A percentile compares a stretch with the other conserved stretches of the same genome.
Conservation (phyloP, 2,329 filamentous ascomycete species). For the Colletotrichum sp. region DNA sequence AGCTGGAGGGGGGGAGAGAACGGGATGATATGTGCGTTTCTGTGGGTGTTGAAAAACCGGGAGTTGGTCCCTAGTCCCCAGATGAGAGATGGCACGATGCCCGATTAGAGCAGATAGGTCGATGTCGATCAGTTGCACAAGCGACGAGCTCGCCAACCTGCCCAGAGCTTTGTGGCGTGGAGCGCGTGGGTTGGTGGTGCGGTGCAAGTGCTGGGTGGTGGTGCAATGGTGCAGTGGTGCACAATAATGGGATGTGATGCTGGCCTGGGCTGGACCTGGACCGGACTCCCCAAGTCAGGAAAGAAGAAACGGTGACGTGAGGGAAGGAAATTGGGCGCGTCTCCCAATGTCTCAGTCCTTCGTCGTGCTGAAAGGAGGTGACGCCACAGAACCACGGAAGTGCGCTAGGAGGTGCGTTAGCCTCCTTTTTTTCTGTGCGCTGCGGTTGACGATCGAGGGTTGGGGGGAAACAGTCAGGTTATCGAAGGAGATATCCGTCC, state of each 20-base stretch:
- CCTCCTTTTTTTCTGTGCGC: neutral
- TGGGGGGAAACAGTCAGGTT: neutral
- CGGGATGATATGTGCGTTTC: conserved; percentile 13
- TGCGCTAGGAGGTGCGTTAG: conserved; percentile 6
- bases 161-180: neutral
- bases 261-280: neutral
- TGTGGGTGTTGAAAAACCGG: neutral
- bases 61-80: conserved; percentile 5
- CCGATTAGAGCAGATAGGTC: neutral
- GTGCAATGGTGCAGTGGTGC: neutral
- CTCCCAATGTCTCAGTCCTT: conserved; percentile 17
- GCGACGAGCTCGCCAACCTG: neutral
- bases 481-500: neutral
- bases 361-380: conserved; percentile 13
- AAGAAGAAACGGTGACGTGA: conserved; percentile 15
- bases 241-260: neutral
- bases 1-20: neutral
- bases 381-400: conserved; percentile 16
- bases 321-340: conserved; percentile 12
- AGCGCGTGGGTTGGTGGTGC: neutral
- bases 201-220: neutral
- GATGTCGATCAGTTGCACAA: conserved; percentile 8
- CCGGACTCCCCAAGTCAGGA: neutral
- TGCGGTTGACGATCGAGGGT: neutral
- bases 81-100: conserved; percentile 9